Evolutionary conservation across 306 rosid genomes (phyloP).

Genomic region (Prosopis cineraria): DNA sequence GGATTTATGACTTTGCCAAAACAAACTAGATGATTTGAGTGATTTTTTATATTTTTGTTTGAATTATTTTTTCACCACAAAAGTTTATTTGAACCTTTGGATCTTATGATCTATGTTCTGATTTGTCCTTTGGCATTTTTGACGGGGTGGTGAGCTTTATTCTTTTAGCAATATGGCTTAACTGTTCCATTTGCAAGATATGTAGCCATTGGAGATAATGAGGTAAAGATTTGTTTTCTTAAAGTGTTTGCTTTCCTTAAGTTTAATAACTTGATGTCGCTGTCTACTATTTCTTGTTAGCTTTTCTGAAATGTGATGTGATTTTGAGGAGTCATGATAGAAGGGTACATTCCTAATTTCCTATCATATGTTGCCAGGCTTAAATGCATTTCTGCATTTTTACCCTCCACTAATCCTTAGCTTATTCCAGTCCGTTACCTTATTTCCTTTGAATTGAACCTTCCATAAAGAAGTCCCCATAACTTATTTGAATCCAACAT

Average conservation of each 20-base stretch:
- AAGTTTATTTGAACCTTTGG: background rate
- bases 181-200: conserved; percentile 92
- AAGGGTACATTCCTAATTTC: too few species aligned
- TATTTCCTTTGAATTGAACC: too few species aligned
- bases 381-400: too few species aligned
- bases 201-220: conserved; percentile 84
- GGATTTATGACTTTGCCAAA: conserved; percentile 84
- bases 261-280: background rate
- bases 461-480: too few species aligned
- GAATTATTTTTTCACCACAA: background rate
- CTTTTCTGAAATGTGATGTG: background rate
- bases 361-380: too few species aligned
- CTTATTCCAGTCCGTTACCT: too few species aligned
- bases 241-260: conserved; percentile 15
- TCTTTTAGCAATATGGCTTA: conserved; percentile 82
- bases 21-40: background rate
- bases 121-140: conserved; percentile 29
- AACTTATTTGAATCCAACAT: too few species aligned
- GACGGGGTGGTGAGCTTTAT: conserved; percentile 89
- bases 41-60: background rate
- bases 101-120: conserved; percentile 12
- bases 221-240: conserved; percentile 55
- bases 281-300: background rate
- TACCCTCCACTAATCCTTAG: too few species aligned
- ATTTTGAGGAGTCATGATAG: background rate